Base-by-base conservation (phyloP, 2,329 filamentous ascomycete species). In the Elsinoe arachidis region DNA sequence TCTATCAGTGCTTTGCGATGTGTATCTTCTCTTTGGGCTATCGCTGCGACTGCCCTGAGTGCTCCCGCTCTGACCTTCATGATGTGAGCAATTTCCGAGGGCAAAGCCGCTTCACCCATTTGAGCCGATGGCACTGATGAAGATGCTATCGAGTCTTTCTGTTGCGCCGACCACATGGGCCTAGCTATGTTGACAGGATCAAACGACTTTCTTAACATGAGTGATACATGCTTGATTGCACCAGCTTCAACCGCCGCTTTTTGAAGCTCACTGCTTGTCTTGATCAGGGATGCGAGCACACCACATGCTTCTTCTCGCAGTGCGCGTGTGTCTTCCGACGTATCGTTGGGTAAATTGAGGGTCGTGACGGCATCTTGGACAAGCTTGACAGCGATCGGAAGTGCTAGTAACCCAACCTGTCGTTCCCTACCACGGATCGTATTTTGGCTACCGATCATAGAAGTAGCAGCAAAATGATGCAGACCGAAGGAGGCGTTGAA, bases 1-100 rank as follows among this genome's bases (percentile, higher is more conserved):
- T 91, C 86, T 55, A 93, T 87, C 47, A 97, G 81, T 0, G 81
- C 79, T 67, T 95, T 95, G 43, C 91, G 81, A 66, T 92, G 89
- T 21, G 87, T 83, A 63, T 97, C 90, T 65, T 90, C 90, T 64
- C 86, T 86, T 2, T 88, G 83, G 1, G 88, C 83, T 53, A 97
- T 76, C 2, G 90, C 86, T n/a, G 88, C 88, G 57, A 97, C 75
- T 1, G 90, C 90, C 65, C 85, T 85, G 15, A 97, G 73, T 1
- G 85, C 81, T 52, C 82, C 85, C 70, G 92, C 87, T 56, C 93
- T 83, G 62, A 90, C 80, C 63, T 80, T 85, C 70, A 91, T 84
- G 21, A 85, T 83, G 69, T 95, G 89, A 14, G 77, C 62, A 70
- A 82, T 66, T 78, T 80, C 64, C 72, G 81, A 78, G 23, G 84